phyloP scores from a whole-genome alignment of 1,284 basidiomycete species.

The Pseudomicrostroma phylloplanum region DNA sequence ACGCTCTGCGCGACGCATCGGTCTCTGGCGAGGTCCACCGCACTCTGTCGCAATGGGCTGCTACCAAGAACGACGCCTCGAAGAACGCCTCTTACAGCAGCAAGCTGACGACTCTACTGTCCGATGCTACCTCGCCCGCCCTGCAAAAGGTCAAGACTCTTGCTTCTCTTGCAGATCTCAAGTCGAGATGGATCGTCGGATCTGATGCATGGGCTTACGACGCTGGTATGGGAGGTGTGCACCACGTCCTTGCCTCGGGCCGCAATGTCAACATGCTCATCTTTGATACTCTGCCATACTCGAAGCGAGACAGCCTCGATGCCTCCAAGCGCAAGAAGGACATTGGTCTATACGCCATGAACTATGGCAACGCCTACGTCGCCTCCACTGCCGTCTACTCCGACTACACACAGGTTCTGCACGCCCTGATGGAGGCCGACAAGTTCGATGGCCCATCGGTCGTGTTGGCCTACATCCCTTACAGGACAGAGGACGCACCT shows the following conservation, averaged over 20 bases:
- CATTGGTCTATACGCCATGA: conserved; percentile 75
- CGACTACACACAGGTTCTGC: conserved; percentile 89
- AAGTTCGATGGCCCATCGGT: conserved; percentile 82
- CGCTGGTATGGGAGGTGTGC: conserved; percentile 88
- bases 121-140: conserved; percentile 56
- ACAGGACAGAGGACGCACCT: conserved; percentile 62
- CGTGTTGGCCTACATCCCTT: conserved; percentile 90
- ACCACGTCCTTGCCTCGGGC: conserved; percentile 84
- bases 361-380: conserved; percentile 93
- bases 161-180: conserved; percentile 28
- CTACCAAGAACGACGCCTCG: conserved; percentile 25
- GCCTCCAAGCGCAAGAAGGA: conserved; percentile 50
- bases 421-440: conserved; percentile 86
- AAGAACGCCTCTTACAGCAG: conserved; percentile 27
- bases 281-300: conserved; percentile 86
- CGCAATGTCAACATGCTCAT: conserved; percentile 92
- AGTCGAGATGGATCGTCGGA: conserved; percentile 80
- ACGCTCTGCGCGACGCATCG: conserved; percentile 22
- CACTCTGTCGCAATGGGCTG: conserved; percentile 34
- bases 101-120: conserved; percentile 52
- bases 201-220: conserved; percentile 97
- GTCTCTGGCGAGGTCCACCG: conserved; percentile 39
- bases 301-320: conserved; percentile 56
- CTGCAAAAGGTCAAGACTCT: conserved; percentile 35
- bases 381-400: conserved; percentile 92